A percentile compares a stretch with the other conserved stretches of the same genome.
Evolutionary conservation across 176 grass and related monocot genomes (phyloP).

Genomic region (Avena sativa): DNA sequence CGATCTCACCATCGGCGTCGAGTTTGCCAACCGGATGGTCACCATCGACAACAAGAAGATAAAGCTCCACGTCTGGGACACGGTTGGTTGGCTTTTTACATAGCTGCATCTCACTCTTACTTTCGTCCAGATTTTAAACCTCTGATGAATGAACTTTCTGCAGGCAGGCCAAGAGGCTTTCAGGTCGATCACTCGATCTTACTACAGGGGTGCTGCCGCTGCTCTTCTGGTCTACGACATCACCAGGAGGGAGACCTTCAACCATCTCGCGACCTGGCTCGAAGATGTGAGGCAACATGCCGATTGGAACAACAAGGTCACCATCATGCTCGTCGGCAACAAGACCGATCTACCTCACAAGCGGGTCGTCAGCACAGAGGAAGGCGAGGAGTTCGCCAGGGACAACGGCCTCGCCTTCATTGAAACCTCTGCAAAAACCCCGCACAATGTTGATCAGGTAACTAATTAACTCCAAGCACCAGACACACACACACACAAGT

Average conservation of each 20-base stretch:
- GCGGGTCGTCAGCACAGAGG: constrained; percentile 61
- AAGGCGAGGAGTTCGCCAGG: constrained; percentile 72
- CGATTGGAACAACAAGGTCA: constrained; percentile 54
- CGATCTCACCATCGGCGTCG: constrained; percentile 68
- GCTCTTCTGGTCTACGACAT: constrained; percentile 72
- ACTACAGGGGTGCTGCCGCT: constrained; percentile 61
- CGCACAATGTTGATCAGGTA: constrained; percentile 70
- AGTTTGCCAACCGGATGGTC: constrained; percentile 59
- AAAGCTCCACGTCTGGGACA: constrained; percentile 76
- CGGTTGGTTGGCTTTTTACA: constrained; percentile 47
- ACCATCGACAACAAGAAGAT: constrained; percentile 62
- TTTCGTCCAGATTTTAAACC: background rate
- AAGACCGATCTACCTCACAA: constrained; percentile 59
- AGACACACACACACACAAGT: background rate
- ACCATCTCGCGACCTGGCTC: constrained; percentile 60
- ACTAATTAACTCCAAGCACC: background rate
- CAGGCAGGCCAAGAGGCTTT: constrained; percentile 71
- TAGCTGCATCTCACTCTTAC: background rate
- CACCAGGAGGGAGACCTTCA: constrained; percentile 79
- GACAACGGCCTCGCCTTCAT: constrained; percentile 65
- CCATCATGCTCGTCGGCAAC: constrained; percentile 71
- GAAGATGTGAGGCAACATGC: constrained; percentile 60
- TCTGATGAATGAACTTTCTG: background rate
- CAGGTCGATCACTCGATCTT: constrained; percentile 66
- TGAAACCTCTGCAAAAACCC: constrained; percentile 66